These are phyloP conservation scores for Fusarium begoniae DNA, from an alignment of 2,329 filamentous ascomycete genomes.

Conservation along the genomic window DNA sequence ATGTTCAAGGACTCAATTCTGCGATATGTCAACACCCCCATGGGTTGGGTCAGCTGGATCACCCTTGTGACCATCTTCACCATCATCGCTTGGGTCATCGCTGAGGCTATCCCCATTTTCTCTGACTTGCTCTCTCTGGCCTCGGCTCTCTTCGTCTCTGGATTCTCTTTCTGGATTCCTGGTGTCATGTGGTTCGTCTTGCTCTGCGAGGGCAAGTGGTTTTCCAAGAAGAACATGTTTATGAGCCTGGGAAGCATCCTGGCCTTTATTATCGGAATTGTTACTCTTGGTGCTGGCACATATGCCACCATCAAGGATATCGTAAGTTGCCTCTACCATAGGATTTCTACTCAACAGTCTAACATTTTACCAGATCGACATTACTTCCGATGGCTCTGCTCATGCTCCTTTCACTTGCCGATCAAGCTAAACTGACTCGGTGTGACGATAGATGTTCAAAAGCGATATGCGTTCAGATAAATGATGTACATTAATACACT, in stretches of 20 bases:
- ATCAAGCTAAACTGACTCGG: constrained; percentile 3
- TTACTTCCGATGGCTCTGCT: constrained; percentile 26
- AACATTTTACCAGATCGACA: constrained; percentile 10
- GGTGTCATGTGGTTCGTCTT: constrained; percentile 32
- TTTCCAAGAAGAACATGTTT: constrained; percentile 27
- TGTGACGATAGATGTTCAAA: not conserved
- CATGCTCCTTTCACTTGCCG: constrained; percentile 38
- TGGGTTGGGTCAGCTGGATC: constrained; percentile 35
- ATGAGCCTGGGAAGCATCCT: constrained; percentile 30
- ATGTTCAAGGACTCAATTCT: constrained; percentile 33
- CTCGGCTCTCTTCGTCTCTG: constrained; percentile 28
- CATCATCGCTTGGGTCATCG: constrained; percentile 31
- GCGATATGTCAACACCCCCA: constrained; percentile 29
- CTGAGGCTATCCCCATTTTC: constrained; percentile 33
- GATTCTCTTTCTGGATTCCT: constrained; percentile 33
- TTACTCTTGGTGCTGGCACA: constrained; percentile 32
- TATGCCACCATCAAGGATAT: constrained; percentile 37
- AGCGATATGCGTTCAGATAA: constrained; percentile 7
- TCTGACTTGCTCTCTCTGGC: constrained; percentile 31
- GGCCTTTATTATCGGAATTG: constrained; percentile 29
- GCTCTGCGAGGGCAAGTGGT: constrained; percentile 32
- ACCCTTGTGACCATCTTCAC: constrained; percentile 24
- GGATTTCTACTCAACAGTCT: not conserved
- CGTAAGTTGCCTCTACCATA: not conserved
- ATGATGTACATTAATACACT: constrained; percentile 3